Evolutionary conservation across 257 asterid species (phyloP).

Genomic region (Ligustrum vulgare): DNA sequence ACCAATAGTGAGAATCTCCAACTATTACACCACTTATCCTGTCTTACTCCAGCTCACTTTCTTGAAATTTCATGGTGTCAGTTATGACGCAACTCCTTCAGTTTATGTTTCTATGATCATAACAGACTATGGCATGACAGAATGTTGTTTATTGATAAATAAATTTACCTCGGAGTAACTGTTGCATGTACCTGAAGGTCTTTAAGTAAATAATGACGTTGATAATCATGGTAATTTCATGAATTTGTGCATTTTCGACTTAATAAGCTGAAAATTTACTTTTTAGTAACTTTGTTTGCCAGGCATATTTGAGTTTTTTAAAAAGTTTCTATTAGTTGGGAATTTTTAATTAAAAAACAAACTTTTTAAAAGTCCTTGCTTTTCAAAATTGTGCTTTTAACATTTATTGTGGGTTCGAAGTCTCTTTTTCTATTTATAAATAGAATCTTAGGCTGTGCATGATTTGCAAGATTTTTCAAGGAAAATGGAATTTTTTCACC

Average conservation of each 20-base stretch:
- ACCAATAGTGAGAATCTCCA: too few relatives aligned
- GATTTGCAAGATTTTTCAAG: too few relatives aligned
- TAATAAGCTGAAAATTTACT: not conserved
- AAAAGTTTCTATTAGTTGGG: too few relatives aligned
- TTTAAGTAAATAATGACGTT: not conserved
- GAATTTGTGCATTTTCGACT: not conserved
- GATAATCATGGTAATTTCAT: not conserved
- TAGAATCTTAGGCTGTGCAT: too few relatives aligned
- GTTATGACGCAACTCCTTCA: slow-evolving; percentile 86
- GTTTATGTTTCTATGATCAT: slow-evolving; percentile 82
- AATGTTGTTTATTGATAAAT: slow-evolving; percentile 8
- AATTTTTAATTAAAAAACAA: too few relatives aligned
- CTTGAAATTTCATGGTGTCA: slow-evolving; percentile 34
- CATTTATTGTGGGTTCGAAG: too few relatives aligned
- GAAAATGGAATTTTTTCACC: too few relatives aligned
- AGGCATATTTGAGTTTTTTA: too few relatives aligned
- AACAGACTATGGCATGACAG: slow-evolving; percentile 84
- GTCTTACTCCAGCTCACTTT: slow-evolving; percentile 18
- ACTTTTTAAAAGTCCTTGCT: too few relatives aligned
- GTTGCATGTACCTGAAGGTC: not conserved
- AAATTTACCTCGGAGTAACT: not conserved
- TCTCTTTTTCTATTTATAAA: too few relatives aligned
- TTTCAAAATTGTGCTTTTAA: too few relatives aligned
- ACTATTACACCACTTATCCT: slow-evolving; percentile 14
- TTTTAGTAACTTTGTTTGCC: too few relatives aligned